phyloP scores from a whole-genome alignment of 192 early-diverging fungal species.

The Coemansia sp. region DNA sequence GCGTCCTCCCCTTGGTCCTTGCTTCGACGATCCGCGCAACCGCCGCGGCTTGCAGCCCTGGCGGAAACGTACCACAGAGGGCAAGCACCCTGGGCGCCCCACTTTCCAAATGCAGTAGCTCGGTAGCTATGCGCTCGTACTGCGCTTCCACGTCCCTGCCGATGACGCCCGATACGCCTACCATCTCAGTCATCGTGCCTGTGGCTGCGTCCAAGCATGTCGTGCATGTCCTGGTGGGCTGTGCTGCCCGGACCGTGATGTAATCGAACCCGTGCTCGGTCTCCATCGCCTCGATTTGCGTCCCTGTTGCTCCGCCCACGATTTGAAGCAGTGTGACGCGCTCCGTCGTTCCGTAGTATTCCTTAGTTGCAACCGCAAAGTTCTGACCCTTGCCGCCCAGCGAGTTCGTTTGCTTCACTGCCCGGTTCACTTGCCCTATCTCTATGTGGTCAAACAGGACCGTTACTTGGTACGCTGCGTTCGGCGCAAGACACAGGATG shows the following conservation, averaged over 20 bases:
- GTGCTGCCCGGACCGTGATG: conserved; percentile 15
- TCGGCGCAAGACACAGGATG: conserved; percentile 32
- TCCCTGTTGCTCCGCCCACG: conserved; percentile 14
- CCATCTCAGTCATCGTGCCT: conserved; percentile 37
- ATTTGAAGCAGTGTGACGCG: conserved; percentile 31
- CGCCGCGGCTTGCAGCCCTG: background rate
- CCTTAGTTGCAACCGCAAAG: conserved; percentile 32
- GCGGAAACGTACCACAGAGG: conserved; percentile 30
- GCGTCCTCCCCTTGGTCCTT: conserved; percentile 6
- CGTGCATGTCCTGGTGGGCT: conserved; percentile 28
- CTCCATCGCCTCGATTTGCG: conserved; percentile 33
- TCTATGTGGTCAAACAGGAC: conserved; percentile 18
- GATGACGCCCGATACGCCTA: conserved; percentile 25
- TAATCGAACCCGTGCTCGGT: conserved; percentile 8
- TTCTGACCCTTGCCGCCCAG: conserved; percentile 45
- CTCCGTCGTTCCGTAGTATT: conserved; percentile 10
- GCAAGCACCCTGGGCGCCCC: conserved; percentile 25
- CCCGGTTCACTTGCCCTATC: conserved; percentile 29
- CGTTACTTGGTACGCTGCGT: conserved; percentile 37
- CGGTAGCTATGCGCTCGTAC: conserved; percentile 14
- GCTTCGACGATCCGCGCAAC: conserved; percentile 16
- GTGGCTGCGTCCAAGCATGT: conserved; percentile 28
- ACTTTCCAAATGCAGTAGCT: background rate
- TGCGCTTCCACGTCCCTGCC: conserved; percentile 2
- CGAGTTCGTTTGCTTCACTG: conserved; percentile 28